phyloP scores from a whole-genome alignment of 495 filamentous ascomycete genomes.

The Elasticomyces elasticus region DNA sequence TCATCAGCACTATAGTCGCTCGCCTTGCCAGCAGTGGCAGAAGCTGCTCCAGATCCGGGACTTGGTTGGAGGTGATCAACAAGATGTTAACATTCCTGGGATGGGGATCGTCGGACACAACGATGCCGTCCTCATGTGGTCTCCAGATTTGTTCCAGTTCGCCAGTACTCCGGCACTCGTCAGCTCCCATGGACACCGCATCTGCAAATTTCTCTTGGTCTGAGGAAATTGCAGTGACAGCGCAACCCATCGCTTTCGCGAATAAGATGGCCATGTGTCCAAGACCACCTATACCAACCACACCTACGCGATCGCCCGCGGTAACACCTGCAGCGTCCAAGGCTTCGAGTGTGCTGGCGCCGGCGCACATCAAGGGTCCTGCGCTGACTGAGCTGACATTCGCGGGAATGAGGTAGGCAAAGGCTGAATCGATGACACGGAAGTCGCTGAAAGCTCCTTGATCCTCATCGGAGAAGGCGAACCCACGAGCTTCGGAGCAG shows the following conservation, averaged over 20 bases:
- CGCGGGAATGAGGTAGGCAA: conserved; percentile 2
- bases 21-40: conserved; percentile 2
- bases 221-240: background rate
- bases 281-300: conserved; percentile 2
- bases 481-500: conserved; percentile 1
- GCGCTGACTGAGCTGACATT: background rate
- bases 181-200: background rate
- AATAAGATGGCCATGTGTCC: conserved; percentile 8
- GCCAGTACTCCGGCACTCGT: background rate
- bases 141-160: background rate
- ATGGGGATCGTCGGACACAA: background rate
- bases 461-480: conserved; percentile 6
- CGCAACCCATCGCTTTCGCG: conserved; percentile 6
- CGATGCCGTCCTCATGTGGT: background rate
- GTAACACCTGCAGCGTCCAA: background rate
- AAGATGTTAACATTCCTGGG: background rate
- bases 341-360: conserved; percentile 3
- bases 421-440: background rate
- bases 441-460: conserved; percentile 1
- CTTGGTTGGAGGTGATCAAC: conserved; percentile 4
- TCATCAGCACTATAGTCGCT: conserved; percentile 8
- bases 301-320: conserved; percentile 4
- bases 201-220: background rate
- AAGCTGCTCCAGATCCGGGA: background rate
- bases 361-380: conserved; percentile 9